phyloP scores from a whole-genome alignment of 768 basidiomycete genomes.

The Phallus indusiatus region DNA sequence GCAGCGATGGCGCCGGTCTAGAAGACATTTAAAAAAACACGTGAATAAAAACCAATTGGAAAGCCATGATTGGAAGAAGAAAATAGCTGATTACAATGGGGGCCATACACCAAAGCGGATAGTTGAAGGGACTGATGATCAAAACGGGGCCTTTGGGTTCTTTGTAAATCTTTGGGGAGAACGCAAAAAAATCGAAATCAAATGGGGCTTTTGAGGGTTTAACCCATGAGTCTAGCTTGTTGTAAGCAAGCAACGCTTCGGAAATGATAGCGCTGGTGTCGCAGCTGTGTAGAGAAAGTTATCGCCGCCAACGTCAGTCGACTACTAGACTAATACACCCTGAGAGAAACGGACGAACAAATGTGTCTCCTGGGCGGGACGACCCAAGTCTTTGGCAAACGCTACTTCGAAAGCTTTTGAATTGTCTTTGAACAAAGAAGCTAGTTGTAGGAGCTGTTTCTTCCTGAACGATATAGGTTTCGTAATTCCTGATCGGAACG shows the following conservation, averaged over 20 bases:
- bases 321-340: too few species aligned
- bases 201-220: conserved; percentile 52
- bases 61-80: conserved; percentile 29
- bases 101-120: conserved; percentile 52
- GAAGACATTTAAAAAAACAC: too few species aligned
- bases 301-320: neutral
- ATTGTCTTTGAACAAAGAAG: conserved; percentile 70
- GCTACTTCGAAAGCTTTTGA: conserved; percentile 47
- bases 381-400: conserved; percentile 51
- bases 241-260: conserved; percentile 44
- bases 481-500: conserved; percentile 60
- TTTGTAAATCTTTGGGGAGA: conserved; percentile 58
- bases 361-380: conserved; percentile 48
- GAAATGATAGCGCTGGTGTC: conserved; percentile 48
- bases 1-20: conserved; percentile 62
- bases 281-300: conserved; percentile 33
- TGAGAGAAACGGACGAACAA: conserved; percentile 31
- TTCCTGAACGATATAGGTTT: conserved; percentile 61
- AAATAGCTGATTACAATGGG: conserved; percentile 38
- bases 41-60: neutral
- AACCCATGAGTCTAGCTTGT: conserved; percentile 66
- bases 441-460: conserved; percentile 66
- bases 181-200: conserved; percentile 42
- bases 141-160: conserved; percentile 71
- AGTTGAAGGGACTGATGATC: conserved; percentile 36